These are phyloP conservation scores for Tricholoma sp. DNA, from an alignment of 768 basidiomycete genomes.

Conservation along the genomic window DNA sequence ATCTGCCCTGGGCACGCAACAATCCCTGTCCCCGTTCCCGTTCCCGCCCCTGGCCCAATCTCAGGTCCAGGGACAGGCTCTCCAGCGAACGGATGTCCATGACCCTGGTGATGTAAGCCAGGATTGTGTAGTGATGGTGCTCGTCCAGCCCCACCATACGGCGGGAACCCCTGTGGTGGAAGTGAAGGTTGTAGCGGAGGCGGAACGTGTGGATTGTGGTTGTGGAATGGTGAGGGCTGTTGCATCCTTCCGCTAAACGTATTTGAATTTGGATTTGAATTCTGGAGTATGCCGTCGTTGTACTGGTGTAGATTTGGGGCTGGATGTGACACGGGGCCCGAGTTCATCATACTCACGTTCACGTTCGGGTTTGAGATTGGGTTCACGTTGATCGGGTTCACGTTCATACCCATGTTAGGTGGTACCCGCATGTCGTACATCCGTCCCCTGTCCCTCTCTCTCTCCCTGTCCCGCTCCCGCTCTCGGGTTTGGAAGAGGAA, in stretches of 20 bases:
- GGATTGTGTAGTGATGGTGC: background rate
- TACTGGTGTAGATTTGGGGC: background rate
- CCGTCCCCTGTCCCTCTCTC: slow-evolving; percentile 12
- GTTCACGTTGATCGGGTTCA: slow-evolving; percentile 1
- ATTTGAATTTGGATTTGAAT: background rate
- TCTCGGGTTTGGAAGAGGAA: slow-evolving; percentile 44
- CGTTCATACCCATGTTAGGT: slow-evolving; percentile 4
- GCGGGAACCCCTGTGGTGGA: slow-evolving; percentile 11
- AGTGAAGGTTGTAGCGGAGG: slow-evolving; percentile 14
- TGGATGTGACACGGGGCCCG: background rate
- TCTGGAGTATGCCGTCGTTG: slow-evolving; percentile 1
- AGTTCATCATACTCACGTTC: slow-evolving; percentile 1
- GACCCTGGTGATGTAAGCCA: background rate
- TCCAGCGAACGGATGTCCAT: background rate
- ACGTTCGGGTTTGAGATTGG: background rate
- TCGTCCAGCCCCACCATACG: slow-evolving; percentile 1
- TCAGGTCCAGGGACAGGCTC: background rate
- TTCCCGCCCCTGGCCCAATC: slow-evolving; percentile 2
- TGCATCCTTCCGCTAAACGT: slow-evolving; percentile 6
- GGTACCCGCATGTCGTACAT: slow-evolving; percentile 16
- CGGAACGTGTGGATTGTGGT: slow-evolving; percentile 7
- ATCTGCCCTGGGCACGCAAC: slow-evolving; percentile 20
- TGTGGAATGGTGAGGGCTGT: slow-evolving; percentile 6
- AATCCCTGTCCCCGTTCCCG: background rate
- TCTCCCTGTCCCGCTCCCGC: slow-evolving; percentile 18